Evolutionary conservation across 2,329 filamentous ascomycete species (phyloP).

Genomic region (Arthrobotrys conoides): DNA sequence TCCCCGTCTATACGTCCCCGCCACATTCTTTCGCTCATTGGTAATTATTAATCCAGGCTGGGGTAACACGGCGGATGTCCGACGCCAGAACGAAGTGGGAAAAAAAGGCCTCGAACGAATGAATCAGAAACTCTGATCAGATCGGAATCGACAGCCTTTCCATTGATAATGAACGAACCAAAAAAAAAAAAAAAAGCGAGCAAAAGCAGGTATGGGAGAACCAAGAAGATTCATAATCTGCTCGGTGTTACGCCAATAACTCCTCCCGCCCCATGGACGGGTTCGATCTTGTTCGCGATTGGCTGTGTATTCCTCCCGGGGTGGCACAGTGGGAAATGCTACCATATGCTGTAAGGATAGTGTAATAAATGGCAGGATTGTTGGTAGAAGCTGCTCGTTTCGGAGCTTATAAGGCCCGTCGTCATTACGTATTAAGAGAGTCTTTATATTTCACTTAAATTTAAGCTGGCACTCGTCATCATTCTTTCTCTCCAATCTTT

Average conservation of each 20-base stretch:
- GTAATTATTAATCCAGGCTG: slow-evolving; percentile 17
- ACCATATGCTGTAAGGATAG: slow-evolving; percentile 13
- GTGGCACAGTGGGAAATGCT: neutral
- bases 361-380: slow-evolving; percentile 18
- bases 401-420: slow-evolving; percentile 20
- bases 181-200: too few relatives aligned
- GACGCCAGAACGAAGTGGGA: neutral
- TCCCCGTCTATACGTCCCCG: neutral
- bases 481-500: neutral
- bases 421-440: slow-evolving; percentile 18
- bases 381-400: slow-evolving; percentile 14
- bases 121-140: slow-evolving; percentile 7
- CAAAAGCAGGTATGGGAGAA: neutral
- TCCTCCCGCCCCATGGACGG: neutral
- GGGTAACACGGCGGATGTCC: slow-evolving; percentile 28
- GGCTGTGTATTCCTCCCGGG: neutral
- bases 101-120: slow-evolving; percentile 24
- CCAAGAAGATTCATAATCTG: slow-evolving; percentile 7
- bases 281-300: slow-evolving; percentile 10
- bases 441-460: slow-evolving; percentile 2
- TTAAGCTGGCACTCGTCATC: slow-evolving; percentile 31
- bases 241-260: slow-evolving; percentile 40
- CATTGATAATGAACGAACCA: neutral
- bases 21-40: neutral
- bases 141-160: slow-evolving; percentile 1